phyloP scores from a whole-genome alignment of 176 grass and related monocot species.

The Aegilops tauschii region DNA sequence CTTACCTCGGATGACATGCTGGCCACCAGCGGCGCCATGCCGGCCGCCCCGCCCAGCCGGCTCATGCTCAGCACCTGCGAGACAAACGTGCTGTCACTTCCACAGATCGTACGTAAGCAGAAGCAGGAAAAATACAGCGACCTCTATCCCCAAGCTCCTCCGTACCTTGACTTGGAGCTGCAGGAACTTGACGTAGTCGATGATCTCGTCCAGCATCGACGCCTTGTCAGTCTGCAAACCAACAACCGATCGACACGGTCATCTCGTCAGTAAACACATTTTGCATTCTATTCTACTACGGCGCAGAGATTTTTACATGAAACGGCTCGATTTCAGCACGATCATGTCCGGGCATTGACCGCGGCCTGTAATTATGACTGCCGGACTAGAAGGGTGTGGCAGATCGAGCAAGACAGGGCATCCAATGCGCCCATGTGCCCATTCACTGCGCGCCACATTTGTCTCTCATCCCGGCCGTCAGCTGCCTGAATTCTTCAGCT shows the following conservation, averaged over 20 bases:
- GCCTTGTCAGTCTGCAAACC: conserved; percentile 72
- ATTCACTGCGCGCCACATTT: not conserved
- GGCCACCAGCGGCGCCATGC: conserved; percentile 73
- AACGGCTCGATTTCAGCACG: no score
- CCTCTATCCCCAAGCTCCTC: no score
- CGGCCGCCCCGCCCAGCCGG: conserved; percentile 74
- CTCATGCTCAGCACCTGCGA: conserved; percentile 89
- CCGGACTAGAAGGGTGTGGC: not conserved
- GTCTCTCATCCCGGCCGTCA: not conserved
- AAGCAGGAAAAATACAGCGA: no score
- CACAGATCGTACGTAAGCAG: not conserved
- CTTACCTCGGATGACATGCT: conserved; percentile 78
- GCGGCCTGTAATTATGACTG: not conserved
- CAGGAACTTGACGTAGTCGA: conserved; percentile 87
- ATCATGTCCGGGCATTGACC: not conserved
- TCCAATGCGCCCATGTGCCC: not conserved
- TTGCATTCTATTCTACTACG: no score
- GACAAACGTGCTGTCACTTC: not conserved
- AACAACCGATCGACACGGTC: no score
- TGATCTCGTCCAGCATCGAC: conserved; percentile 97
- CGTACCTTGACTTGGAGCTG: conserved; percentile 71
- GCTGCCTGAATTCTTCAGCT: not conserved
- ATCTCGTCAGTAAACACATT: no score
- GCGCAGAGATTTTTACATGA: no score
- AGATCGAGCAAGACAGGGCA: conserved; percentile 2